Evolutionary conservation across 441 rosid species (phyloP).

Genomic region (Capsella rubella): DNA sequence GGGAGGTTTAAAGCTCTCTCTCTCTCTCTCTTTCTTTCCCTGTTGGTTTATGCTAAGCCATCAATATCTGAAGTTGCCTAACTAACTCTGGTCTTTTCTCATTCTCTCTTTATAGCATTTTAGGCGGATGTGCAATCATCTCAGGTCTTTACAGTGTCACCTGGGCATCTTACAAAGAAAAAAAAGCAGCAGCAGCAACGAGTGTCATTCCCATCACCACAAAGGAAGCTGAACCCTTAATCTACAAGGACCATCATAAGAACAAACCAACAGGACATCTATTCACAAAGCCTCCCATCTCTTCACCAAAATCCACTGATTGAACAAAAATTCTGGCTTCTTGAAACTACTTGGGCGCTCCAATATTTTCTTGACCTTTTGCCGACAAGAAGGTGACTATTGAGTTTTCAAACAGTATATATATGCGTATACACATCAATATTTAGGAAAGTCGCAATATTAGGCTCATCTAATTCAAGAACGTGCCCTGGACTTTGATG

Average conservation of each 20-base stretch:
- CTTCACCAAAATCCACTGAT: conserved; percentile 41
- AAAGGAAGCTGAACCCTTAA: conserved; percentile 61
- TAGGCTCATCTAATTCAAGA: conserved; percentile 22
- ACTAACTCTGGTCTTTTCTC: conserved; percentile 40
- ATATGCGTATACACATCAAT: background rate
- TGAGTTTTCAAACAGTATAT: conserved; percentile 16
- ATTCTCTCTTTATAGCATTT: conserved; percentile 53
- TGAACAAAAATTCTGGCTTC: conserved; percentile 10
- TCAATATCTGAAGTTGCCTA: background rate
- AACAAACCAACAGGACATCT: conserved; percentile 40
- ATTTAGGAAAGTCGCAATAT: background rate
- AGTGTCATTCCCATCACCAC: conserved; percentile 46
- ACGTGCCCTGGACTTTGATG: conserved; percentile 42
- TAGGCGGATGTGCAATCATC: conserved; percentile 87
- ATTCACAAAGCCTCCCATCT: conserved; percentile 36
- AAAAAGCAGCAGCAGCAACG: conserved; percentile 42
- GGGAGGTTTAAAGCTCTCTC: conserved; percentile 70
- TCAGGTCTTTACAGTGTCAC: conserved; percentile 92
- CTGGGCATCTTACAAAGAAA: conserved; percentile 88
- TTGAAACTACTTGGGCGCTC: background rate
- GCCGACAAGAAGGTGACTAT: background rate
- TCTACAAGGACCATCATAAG: conserved; percentile 55
- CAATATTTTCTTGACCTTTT: conserved; percentile 19
- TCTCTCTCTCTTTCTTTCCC: background rate
- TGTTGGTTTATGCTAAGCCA: background rate